These are phyloP conservation scores for Calonectria montana DNA, from an alignment of 2,329 filamentous ascomycete species.

Conservation along the genomic window DNA sequence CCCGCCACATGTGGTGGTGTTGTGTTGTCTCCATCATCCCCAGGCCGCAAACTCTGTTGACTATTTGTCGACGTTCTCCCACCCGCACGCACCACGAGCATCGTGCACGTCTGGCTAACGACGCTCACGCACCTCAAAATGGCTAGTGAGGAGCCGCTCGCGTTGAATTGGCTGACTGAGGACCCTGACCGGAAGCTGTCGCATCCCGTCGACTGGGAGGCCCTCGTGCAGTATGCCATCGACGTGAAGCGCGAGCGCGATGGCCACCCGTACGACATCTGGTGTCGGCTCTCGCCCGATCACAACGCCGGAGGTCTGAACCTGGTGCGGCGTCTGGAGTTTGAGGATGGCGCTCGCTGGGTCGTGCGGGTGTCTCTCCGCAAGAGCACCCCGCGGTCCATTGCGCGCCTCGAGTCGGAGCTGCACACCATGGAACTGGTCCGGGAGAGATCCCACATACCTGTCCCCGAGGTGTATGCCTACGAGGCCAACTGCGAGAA, in stretches of 20 bases:
- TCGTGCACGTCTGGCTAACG: not conserved
- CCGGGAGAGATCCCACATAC: slow-evolving; percentile 8
- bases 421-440: slow-evolving; percentile 4
- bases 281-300: not conserved
- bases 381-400: not conserved
- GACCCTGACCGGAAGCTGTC: slow-evolving; percentile 2
- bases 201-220: slow-evolving; percentile 2
- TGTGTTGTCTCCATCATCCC: not conserved
- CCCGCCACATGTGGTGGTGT: not conserved
- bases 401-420: not conserved
- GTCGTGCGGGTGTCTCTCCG: not conserved
- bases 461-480: slow-evolving; percentile 42
- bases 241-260: not conserved
- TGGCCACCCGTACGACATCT: not conserved
- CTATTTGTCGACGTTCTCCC: not conserved
- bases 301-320: not conserved
- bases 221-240: not conserved
- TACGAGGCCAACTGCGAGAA: slow-evolving; percentile 37
- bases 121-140: slow-evolving; percentile 1
- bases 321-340: not conserved
- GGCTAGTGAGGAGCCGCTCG: slow-evolving; percentile 2
- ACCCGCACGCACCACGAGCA: not conserved
- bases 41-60: not conserved
- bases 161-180: slow-evolving; percentile 1
- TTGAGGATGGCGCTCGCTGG: not conserved